phyloP scores from a whole-genome alignment of 2,329 filamentous ascomycete species.

The Trichoderma guizhouense region DNA sequence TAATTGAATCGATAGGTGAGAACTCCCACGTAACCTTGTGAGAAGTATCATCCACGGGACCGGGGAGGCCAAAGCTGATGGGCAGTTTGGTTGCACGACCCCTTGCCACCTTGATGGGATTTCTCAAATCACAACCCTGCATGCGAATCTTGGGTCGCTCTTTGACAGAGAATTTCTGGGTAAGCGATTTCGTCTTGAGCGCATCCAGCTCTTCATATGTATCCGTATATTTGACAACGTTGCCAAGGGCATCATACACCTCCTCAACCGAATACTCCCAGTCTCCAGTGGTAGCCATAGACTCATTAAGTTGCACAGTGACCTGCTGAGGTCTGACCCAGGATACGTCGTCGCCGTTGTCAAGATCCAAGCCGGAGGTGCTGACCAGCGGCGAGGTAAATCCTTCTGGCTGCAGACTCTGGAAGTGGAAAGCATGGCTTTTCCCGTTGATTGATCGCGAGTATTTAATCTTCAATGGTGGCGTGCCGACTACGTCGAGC shows the following conservation, averaged over 20 bases:
- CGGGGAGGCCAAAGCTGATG: conserved; percentile 63
- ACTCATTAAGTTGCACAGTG: conserved; percentile 83
- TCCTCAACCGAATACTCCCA: conserved; percentile 93
- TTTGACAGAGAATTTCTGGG: conserved; percentile 79
- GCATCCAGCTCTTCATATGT: conserved; percentile 67
- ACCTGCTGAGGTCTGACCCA: conserved; percentile 79
- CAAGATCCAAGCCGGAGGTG: conserved; percentile 57
- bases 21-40: conserved; percentile 80
- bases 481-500: conserved; percentile 80
- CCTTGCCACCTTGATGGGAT: conserved; percentile 78
- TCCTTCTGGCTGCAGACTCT: conserved; percentile 88
- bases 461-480: conserved; percentile 89
- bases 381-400: conserved; percentile 72
- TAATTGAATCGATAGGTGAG: conserved; percentile 67
- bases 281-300: conserved; percentile 70
- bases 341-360: conserved; percentile 64
- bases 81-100: conserved; percentile 67
- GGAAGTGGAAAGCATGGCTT: conserved; percentile 81
- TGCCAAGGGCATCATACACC: conserved; percentile 86
- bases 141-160: conserved; percentile 76
- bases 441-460: conserved; percentile 82
- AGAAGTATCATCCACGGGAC: conserved; percentile 56
- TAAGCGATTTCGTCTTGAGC: conserved; percentile 59
- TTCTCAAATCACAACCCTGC: conserved; percentile 71
- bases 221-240: conserved; percentile 71